phyloP scores from a whole-genome alignment of 2,329 filamentous ascomycete species.

The Mariannaea elegans region DNA sequence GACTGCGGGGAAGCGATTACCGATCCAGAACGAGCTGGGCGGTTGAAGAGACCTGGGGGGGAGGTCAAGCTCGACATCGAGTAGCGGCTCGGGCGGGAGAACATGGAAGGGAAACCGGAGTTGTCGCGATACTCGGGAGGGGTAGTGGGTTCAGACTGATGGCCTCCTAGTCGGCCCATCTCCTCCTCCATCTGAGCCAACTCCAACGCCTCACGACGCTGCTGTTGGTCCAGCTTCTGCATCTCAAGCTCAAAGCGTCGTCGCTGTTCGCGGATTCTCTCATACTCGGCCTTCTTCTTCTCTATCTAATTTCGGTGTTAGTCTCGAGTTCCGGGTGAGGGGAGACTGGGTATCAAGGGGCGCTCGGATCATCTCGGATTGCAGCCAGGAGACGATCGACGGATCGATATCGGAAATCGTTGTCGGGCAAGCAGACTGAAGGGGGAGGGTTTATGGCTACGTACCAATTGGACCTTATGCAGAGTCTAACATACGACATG shows the following conservation, averaged over 20 bases:
- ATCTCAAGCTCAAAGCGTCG: conserved; percentile 92
- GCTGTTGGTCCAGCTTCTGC: conserved; percentile 86
- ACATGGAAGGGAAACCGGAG: conserved; percentile 78
- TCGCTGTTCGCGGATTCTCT: conserved; percentile 88
- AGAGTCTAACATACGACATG: conserved; percentile 58
- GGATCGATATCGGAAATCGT: conserved; percentile 9
- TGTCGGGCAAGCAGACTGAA: not conserved
- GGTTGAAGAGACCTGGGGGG: conserved; percentile 77
- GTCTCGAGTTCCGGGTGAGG: conserved; percentile 25
- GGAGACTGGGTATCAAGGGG: not conserved
- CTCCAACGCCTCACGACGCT: conserved; percentile 83
- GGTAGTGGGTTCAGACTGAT: conserved; percentile 94
- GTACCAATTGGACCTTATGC: conserved; percentile 81
- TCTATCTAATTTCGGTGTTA: conserved; percentile 74
- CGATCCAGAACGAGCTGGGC: conserved; percentile 79
- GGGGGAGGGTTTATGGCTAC: conserved; percentile 42
- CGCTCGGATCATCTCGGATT: conserved; percentile 1
- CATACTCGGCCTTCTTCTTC: conserved; percentile 92
- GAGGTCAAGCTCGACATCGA: conserved; percentile 89
- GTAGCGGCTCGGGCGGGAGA: conserved; percentile 87
- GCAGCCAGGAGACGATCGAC: not conserved
- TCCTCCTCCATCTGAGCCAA: conserved; percentile 87
- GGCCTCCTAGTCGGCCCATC: conserved; percentile 71
- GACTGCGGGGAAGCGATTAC: conserved; percentile 81
- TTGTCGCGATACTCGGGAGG: conserved; percentile 90